A percentile compares a stretch with the other conserved stretches of the same genome.
Evolutionary conservation across 495 filamentous ascomycete species (phyloP).

Genomic region (Penicillium waksmanii): DNA sequence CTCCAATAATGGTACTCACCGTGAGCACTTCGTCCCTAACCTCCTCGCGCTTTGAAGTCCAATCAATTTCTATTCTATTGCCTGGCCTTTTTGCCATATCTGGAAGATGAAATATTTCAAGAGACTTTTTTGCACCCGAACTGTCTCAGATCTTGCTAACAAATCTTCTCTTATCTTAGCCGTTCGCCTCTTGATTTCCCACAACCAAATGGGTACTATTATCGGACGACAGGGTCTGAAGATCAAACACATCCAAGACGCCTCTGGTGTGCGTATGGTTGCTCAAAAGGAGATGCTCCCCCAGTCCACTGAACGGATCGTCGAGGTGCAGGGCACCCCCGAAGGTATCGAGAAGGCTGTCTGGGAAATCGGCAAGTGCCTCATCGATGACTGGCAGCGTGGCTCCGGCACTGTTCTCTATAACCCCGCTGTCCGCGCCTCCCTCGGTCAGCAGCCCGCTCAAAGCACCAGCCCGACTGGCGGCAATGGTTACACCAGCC

Average conservation of each 20-base stretch:
- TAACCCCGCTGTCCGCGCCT: conserved; percentile 89
- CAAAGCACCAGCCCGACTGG: conserved; percentile 38
- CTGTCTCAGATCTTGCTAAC: neutral
- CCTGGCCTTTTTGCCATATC: neutral
- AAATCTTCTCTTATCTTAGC: conserved; percentile 53
- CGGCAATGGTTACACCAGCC: conserved; percentile 60
- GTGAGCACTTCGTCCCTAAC: conserved; percentile 59
- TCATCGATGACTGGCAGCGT: conserved; percentile 96
- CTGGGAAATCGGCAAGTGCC: conserved; percentile 98
- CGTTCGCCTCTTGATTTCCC: conserved; percentile 95
- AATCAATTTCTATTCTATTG: neutral
- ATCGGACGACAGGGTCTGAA: conserved; percentile 95
- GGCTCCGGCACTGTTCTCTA: conserved; percentile 96
- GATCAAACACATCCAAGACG: conserved; percentile 99
- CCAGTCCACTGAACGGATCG: conserved; percentile 97
- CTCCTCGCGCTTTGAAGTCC: neutral
- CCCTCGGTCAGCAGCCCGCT: conserved; percentile 54
- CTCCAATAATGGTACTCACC: conserved; percentile 84
- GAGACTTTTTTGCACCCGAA: neutral
- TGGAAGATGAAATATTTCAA: neutral
- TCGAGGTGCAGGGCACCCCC: conserved; percentile 91
- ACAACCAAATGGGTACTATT: conserved; percentile 99
- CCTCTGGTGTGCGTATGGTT: conserved; percentile 96
- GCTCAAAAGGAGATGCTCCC: conserved; percentile 99
- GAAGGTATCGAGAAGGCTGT: conserved; percentile 93